These are phyloP conservation scores for Kazachstania psychrophila DNA, from an alignment of 805 yeast species.

Conservation along the genomic window DNA sequence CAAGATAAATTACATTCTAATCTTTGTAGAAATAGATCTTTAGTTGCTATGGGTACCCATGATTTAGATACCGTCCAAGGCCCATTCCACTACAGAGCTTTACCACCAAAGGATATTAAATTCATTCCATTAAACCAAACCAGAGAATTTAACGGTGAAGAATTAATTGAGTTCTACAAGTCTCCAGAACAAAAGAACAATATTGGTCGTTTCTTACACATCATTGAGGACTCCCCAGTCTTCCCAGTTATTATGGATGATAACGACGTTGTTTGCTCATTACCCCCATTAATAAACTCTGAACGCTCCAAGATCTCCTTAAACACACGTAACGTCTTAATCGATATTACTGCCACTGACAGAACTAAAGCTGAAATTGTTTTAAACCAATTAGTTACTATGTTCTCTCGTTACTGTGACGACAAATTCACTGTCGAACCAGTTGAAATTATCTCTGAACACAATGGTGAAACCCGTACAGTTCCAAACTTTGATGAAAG, in stretches of 20 bases:
- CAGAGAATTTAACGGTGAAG: slow-evolving; percentile 59
- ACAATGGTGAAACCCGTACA: slow-evolving; percentile 64
- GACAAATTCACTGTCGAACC: slow-evolving; percentile 86
- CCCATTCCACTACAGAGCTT: slow-evolving; percentile 83
- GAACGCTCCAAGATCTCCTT: slow-evolving; percentile 80
- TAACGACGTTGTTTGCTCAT: slow-evolving; percentile 67
- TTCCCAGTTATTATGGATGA: slow-evolving; percentile 84
- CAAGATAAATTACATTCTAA: slow-evolving; percentile 95
- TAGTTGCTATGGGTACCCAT: slow-evolving; percentile 98
- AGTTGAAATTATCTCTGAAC: slow-evolving; percentile 72
- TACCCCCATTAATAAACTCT: slow-evolving; percentile 96
- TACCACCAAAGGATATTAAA: slow-evolving; percentile 65
- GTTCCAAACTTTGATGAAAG: slow-evolving; percentile 69
- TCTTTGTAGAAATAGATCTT: slow-evolving; percentile 91
- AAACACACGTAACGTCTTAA: slow-evolving; percentile 77
- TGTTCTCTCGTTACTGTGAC: slow-evolving; percentile 84
- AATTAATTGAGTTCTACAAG: slow-evolving; percentile 75
- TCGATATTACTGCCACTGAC: slow-evolving; percentile 93
- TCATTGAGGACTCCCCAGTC: slow-evolving; percentile 79
- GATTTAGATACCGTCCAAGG: slow-evolving; percentile 73
- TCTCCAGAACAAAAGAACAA: slow-evolving; percentile 69
- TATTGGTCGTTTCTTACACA: slow-evolving; percentile 78
- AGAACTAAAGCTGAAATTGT: slow-evolving; percentile 90
- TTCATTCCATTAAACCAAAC: slow-evolving; percentile 71
- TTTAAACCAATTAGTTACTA: slow-evolving; percentile 83